These are phyloP conservation scores for Coemansia sp. DNA, from an alignment of 371 early-diverging fungal species.

Conservation along the genomic window DNA sequence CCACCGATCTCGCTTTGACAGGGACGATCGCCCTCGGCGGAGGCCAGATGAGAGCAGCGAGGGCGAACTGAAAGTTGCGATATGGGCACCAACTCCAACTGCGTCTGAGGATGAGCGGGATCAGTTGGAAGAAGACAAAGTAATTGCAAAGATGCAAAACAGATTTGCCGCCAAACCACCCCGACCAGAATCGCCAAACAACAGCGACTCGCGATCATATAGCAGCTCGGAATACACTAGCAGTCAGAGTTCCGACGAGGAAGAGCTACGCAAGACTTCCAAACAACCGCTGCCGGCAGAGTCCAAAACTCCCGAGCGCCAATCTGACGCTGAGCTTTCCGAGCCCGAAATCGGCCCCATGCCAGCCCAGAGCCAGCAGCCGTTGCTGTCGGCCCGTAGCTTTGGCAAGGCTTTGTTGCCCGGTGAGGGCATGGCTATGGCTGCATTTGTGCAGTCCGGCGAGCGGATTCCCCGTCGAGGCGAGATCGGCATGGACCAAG, in stretches of 20 bases:
- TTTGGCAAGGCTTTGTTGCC: conserved; percentile 46
- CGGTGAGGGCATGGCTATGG: conserved; percentile 83
- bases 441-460: conserved; percentile 84
- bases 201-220: conserved; percentile 9
- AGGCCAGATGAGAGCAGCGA: conserved; percentile 9
- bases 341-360: conserved; percentile 29
- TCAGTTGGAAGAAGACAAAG: conserved; percentile 44
- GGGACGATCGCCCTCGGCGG: conserved; percentile 1
- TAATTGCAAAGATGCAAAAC: conserved; percentile 26
- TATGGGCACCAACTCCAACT: conserved; percentile 72
- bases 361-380: conserved; percentile 2
- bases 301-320: neutral
- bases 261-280: neutral
- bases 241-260: neutral
- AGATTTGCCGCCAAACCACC: conserved; percentile 10
- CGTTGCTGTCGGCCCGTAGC: neutral
- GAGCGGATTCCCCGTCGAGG: conserved; percentile 97
- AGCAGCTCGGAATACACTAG: conserved; percentile 9
- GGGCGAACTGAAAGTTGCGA: conserved; percentile 53
- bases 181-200: conserved; percentile 19
- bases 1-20: neutral
- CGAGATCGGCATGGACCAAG: conserved; percentile 88
- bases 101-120: conserved; percentile 53
- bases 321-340: neutral
- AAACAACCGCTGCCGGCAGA: neutral